Evolutionary conservation across 441 rosid species (phyloP).

Genomic region (Hura crepitans): DNA sequence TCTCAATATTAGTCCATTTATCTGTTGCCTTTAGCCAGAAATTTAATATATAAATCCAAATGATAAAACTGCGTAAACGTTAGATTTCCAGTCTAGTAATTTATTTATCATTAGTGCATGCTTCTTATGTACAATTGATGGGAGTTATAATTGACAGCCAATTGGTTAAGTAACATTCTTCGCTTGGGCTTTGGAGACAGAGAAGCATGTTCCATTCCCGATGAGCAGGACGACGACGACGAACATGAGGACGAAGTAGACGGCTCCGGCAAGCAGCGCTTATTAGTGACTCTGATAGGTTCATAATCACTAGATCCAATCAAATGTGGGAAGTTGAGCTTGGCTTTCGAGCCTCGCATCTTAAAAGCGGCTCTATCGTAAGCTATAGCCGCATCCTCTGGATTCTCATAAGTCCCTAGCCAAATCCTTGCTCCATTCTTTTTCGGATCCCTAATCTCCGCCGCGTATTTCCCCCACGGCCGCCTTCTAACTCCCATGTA

Average conservation of each 20-base stretch:
- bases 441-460: constrained; percentile 54
- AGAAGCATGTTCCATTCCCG: not conserved
- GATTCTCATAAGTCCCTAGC: constrained; percentile 53
- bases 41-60: too few species aligned
- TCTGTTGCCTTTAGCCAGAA: too few species aligned
- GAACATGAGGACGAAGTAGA: not conserved
- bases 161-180: constrained; percentile 3
- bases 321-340: constrained; percentile 52
- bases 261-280: constrained; percentile 30
- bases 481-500: constrained; percentile 49
- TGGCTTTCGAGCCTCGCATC: constrained; percentile 57
- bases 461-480: constrained; percentile 64
- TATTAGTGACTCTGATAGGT: constrained; percentile 28
- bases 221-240: constrained; percentile 16
- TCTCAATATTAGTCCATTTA: too few species aligned
- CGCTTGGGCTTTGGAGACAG: constrained; percentile 10
- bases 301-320: constrained; percentile 30
- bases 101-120: too few species aligned
- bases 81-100: too few species aligned
- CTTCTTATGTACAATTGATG: not conserved
- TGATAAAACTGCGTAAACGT: too few species aligned
- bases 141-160: not conserved
- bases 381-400: constrained; percentile 54
- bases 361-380: constrained; percentile 47
- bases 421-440: constrained; percentile 44